Evolutionary conservation across 108 stramenopile species (phyloP).

Genomic region (Aurantiochytrium sp.): DNA sequence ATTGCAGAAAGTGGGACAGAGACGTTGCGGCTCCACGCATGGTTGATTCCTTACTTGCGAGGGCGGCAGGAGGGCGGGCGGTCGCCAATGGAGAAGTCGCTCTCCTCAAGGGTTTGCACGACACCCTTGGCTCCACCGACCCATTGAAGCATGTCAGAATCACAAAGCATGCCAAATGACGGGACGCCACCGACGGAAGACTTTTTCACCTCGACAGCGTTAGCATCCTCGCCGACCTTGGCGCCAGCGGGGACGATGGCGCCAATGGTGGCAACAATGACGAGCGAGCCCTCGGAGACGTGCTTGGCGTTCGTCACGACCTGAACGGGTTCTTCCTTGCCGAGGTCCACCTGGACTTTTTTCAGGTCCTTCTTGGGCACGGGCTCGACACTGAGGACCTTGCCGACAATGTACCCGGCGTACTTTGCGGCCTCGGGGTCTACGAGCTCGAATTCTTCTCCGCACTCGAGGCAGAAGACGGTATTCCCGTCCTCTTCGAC

Average conservation of each 20-base stretch:
- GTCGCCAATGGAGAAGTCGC: constrained; percentile 43
- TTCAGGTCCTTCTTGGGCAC: background rate
- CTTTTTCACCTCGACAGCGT: constrained; percentile 57
- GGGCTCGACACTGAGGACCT: background rate
- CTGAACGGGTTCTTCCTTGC: background rate
- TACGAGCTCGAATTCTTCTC: background rate
- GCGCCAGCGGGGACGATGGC: constrained; percentile 9
- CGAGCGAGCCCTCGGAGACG: background rate
- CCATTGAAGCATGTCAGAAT: constrained; percentile 77
- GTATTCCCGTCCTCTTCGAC: background rate
- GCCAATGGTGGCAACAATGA: constrained; percentile 7
- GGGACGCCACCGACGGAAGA: constrained; percentile 67
- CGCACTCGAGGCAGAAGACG: constrained; percentile 16
- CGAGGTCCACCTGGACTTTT: background rate
- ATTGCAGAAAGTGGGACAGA: too few species aligned
- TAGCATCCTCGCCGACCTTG: constrained; percentile 32
- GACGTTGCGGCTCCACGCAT: too few species aligned
- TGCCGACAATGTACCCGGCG: background rate
- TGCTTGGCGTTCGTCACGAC: constrained; percentile 26
- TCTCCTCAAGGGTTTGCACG: constrained; percentile 64
- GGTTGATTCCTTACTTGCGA: constrained; percentile 29
- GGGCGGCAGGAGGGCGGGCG: constrained; percentile 68
- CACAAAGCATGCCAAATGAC: constrained; percentile 81
- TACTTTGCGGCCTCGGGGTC: background rate
- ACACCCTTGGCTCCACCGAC: constrained; percentile 61